phyloP scores from a whole-genome alignment of 805 yeast species.

The Candida boleticola region DNA sequence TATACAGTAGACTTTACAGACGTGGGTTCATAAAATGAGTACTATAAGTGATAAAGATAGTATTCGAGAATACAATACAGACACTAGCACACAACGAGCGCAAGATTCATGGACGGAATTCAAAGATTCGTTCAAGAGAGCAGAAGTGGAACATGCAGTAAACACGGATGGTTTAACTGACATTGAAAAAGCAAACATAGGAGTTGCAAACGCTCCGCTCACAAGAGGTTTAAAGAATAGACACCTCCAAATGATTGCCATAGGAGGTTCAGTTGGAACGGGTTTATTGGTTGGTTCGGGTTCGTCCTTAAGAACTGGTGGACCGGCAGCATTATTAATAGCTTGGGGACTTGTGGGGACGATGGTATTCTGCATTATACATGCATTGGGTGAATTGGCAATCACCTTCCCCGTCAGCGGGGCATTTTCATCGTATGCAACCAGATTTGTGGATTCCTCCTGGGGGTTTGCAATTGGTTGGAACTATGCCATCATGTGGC shows the following conservation, averaged over 20 bases:
- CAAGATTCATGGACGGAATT: constrained; percentile 16
- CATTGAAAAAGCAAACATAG: constrained; percentile 33
- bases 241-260: constrained; percentile 49
- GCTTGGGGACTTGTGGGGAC: constrained; percentile 58
- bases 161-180: constrained; percentile 18
- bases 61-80: not conserved
- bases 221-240: constrained; percentile 48
- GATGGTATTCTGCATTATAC: constrained; percentile 58
- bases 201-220: constrained; percentile 25
- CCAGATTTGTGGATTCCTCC: constrained; percentile 35
- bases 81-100: not conserved
- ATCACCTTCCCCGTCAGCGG: constrained; percentile 43
- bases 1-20: too few species aligned
- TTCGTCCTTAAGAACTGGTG: constrained; percentile 36
- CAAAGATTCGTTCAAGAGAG: constrained; percentile 31
- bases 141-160: constrained; percentile 12
- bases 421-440: constrained; percentile 38
- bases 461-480: constrained; percentile 43
- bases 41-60: not conserved
- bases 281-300: constrained; percentile 58
- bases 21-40: too few species aligned
- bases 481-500: constrained; percentile 39
- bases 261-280: constrained; percentile 62
- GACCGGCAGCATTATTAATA: constrained; percentile 47
- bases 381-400: constrained; percentile 66